Conservation (phyloP, 2,329 filamentous ascomycete species). For the Fusarium goolgardi region DNA sequence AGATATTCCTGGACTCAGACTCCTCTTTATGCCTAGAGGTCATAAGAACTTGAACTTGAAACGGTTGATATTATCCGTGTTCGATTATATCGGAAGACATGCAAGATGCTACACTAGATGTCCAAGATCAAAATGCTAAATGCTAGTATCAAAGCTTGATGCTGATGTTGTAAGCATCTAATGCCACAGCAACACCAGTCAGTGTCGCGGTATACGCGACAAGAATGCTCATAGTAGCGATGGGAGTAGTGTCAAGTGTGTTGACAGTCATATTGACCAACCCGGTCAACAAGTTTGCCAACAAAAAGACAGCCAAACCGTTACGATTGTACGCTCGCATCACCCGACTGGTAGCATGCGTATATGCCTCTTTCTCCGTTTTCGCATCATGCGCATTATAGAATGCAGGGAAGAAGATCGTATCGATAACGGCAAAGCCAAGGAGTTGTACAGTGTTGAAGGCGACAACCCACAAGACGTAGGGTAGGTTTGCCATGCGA, state of each 20-base stretch:
- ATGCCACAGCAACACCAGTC: conserved; percentile 72
- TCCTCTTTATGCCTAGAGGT: background rate
- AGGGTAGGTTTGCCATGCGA: conserved; percentile 90
- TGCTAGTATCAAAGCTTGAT: conserved; percentile 69
- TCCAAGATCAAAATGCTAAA: conserved; percentile 9
- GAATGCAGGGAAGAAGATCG: conserved; percentile 78
- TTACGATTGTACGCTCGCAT: conserved; percentile 89
- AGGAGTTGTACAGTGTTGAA: conserved; percentile 90
- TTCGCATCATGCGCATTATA: conserved; percentile 67
- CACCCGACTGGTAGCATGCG: conserved; percentile 81
- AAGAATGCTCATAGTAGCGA: conserved; percentile 78
- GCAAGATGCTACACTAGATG: background rate
- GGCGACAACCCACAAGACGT: conserved; percentile 90
- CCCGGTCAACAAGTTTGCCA: conserved; percentile 91
- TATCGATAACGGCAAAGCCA: conserved; percentile 82
- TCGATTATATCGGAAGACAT: background rate
- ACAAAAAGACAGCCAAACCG: conserved; percentile 83
- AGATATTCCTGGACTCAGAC: background rate
- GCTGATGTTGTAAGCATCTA: conserved; percentile 74
- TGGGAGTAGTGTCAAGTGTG: conserved; percentile 77
- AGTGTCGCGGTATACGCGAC: conserved; percentile 76
- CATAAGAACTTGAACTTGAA: too few relatives aligned
- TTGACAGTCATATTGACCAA: conserved; percentile 87
- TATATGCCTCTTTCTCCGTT: conserved; percentile 72
- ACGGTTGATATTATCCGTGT: background rate